Conservation (phyloP, 495 filamentous ascomycete genomes). For the Letharia lupina region DNA sequence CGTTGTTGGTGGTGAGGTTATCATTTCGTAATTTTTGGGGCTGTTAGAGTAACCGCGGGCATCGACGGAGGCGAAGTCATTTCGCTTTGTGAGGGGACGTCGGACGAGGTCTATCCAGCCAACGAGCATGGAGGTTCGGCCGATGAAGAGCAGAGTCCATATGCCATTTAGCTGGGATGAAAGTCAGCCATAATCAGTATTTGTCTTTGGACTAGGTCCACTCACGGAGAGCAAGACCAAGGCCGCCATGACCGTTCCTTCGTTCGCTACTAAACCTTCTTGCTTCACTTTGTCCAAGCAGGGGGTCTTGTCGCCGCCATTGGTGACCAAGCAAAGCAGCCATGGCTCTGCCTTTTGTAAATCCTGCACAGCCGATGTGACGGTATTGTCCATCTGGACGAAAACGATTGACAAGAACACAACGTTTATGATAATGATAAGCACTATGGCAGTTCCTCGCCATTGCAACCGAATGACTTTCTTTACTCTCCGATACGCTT, state of each 20-base stretch:
- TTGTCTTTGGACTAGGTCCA: constrained; percentile 7
- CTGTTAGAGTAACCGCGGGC: constrained; percentile 57
- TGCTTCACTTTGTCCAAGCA: constrained; percentile 51
- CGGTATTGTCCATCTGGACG: constrained; percentile 68
- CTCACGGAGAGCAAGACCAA: constrained; percentile 72
- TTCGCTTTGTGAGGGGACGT: constrained; percentile 35
- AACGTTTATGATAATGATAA: constrained; percentile 81
- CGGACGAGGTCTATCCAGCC: constrained; percentile 70
- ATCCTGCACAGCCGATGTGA: constrained; percentile 47
- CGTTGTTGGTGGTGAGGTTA: constrained; percentile 37
- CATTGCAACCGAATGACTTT: constrained; percentile 90
- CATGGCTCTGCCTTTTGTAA: constrained; percentile 50
- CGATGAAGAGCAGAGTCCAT: constrained; percentile 74
- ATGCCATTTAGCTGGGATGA: constrained; percentile 61
- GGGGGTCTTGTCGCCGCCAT: constrained; percentile 51
- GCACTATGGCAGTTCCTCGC: constrained; percentile 78
- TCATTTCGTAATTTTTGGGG: constrained; percentile 75
- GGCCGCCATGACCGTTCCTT: constrained; percentile 72
- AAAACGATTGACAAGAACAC: constrained; percentile 89
- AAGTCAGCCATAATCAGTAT: constrained; percentile 18
- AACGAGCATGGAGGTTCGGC: constrained; percentile 68
- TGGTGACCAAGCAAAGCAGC: constrained; percentile 58
- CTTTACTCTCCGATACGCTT: constrained; percentile 76
- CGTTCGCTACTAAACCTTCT: constrained; percentile 51
- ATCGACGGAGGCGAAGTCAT: constrained; percentile 84